Conservation (phyloP, 139 green algal genomes). For the Haematococcus lacustris region DNA sequence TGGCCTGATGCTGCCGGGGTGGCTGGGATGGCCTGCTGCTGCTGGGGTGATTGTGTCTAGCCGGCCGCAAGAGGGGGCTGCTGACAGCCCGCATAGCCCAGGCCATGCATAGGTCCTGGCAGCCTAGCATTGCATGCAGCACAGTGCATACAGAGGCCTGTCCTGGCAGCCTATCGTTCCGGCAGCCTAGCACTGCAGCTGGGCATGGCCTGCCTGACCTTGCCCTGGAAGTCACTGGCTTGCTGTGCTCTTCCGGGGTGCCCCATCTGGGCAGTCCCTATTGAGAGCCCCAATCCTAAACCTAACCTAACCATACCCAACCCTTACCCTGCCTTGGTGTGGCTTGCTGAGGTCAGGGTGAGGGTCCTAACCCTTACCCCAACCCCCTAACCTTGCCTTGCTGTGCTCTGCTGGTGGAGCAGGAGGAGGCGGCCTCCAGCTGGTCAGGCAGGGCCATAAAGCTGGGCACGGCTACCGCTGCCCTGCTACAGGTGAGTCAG, state of each 20-base stretch:
- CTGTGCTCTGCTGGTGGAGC: background rate
- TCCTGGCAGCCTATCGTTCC: background rate
- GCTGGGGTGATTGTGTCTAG: background rate
- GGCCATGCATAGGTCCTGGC: background rate
- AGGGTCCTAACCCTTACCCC: background rate
- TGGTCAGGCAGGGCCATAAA: slow-evolving; percentile 52
- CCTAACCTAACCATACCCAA: too few species aligned
- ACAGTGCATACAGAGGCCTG: background rate
- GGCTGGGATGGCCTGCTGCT: background rate
- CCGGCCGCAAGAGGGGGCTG: background rate
- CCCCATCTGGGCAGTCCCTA: slow-evolving; percentile 43
- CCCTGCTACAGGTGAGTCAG: slow-evolving; percentile 53
- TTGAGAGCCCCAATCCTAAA: too few species aligned
- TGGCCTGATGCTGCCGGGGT: background rate
- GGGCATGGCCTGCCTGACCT: background rate
- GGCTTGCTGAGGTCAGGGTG: background rate
- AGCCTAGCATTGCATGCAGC: background rate
- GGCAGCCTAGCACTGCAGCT: background rate
- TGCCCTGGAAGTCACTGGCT: background rate
- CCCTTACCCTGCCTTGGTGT: too few species aligned
- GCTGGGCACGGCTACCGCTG: slow-evolving; percentile 67
- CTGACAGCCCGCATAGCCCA: background rate
- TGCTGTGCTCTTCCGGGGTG: slow-evolving; percentile 4
- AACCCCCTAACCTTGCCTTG: background rate
- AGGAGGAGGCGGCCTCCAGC: slow-evolving; percentile 55